These are phyloP conservation scores for Saprolegnia diclina DNA, from an alignment of 352 stramenopile genomes.

Conservation along the genomic window DNA sequence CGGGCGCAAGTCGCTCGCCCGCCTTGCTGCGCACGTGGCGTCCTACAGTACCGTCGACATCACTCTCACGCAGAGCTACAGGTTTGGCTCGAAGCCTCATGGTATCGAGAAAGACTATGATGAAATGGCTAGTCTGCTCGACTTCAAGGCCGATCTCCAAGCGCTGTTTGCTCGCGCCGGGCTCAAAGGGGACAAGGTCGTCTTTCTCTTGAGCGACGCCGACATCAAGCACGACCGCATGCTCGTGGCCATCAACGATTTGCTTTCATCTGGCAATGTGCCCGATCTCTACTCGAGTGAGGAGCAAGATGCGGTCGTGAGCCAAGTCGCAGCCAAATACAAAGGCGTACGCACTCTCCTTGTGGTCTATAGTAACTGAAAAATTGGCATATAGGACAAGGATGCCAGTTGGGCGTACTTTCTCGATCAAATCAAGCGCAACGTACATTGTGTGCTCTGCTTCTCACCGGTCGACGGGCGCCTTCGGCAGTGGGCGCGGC, in stretches of 20 bases:
- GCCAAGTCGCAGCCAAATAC: slow-evolving; percentile 81
- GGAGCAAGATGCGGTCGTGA: slow-evolving; percentile 87
- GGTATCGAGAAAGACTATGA: neutral
- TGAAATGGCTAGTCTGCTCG: slow-evolving; percentile 43
- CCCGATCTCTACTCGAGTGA: slow-evolving; percentile 89
- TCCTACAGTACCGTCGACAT: slow-evolving; percentile 86
- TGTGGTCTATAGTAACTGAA: neutral
- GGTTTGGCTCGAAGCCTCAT: slow-evolving; percentile 35
- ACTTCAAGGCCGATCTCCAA: slow-evolving; percentile 95
- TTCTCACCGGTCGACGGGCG: slow-evolving; percentile 90
- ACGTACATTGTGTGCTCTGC: slow-evolving; percentile 93
- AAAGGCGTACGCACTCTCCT: slow-evolving; percentile 44
- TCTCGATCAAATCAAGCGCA: slow-evolving; percentile 82
- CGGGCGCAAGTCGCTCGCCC: slow-evolving; percentile 90
- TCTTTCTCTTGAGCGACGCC: slow-evolving; percentile 90
- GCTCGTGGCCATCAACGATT: slow-evolving; percentile 92
- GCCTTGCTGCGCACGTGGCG: slow-evolving; percentile 89
- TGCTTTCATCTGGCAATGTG: slow-evolving; percentile 89
- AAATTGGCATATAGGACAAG: slow-evolving; percentile 70
- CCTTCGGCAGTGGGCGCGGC: slow-evolving; percentile 83
- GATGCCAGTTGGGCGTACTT: slow-evolving; percentile 92
- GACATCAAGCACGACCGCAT: slow-evolving; percentile 95
- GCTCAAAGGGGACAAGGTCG: slow-evolving; percentile 87
- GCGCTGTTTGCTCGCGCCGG: slow-evolving; percentile 85
- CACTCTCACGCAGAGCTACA: slow-evolving; percentile 86